Evolutionary conservation across 352 stramenopile species (phyloP).

Genomic region (Phytophthora fragariae): DNA sequence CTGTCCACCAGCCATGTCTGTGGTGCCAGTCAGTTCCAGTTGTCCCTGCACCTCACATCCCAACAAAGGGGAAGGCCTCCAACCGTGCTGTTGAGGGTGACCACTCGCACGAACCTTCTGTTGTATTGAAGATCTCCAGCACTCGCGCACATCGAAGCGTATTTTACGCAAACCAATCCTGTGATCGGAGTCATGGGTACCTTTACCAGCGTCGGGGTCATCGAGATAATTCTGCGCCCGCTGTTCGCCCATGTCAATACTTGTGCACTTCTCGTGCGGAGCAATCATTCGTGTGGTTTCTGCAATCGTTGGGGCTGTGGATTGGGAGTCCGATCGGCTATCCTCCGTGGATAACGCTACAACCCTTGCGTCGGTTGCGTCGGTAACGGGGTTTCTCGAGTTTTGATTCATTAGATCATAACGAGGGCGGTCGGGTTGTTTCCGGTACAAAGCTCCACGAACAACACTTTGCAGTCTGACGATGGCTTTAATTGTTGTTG

Average conservation of each 20-base stretch:
- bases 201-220: neutral
- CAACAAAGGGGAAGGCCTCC: slow-evolving; percentile 22
- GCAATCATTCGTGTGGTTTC: neutral
- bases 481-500: slow-evolving; percentile 35
- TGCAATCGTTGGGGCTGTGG: neutral
- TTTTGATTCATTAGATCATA: neutral
- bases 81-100: neutral
- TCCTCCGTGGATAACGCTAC: neutral
- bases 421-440: neutral
- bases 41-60: slow-evolving; percentile 59
- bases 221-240: neutral
- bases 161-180: slow-evolving; percentile 25
- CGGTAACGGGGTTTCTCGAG: neutral
- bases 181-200: neutral
- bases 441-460: slow-evolving; percentile 36
- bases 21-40: slow-evolving; percentile 22
- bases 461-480: slow-evolving; percentile 46
- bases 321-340: neutral
- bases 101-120: neutral
- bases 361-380: neutral
- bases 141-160: slow-evolving; percentile 41
- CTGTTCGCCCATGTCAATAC: neutral
- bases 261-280: neutral
- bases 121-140: slow-evolving; percentile 22
- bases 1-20: neutral